phyloP scores from a whole-genome alignment of 2,329 filamentous ascomycete genomes.

The Alternaria sp. region DNA sequence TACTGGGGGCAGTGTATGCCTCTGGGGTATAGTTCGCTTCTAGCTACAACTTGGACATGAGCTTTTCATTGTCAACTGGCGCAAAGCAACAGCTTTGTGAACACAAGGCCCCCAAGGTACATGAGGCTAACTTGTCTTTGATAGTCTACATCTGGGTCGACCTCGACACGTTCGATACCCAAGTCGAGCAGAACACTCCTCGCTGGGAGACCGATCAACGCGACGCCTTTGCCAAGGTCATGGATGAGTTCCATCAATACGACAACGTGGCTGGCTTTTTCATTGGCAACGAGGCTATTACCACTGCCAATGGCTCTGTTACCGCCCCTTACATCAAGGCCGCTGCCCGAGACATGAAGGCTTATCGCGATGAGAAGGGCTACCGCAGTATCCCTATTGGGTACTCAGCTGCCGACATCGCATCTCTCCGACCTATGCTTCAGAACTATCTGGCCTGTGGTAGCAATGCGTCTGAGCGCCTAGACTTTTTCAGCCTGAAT shows the following conservation, averaged over 20 bases:
- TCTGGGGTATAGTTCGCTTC: neutral
- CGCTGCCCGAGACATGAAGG: constrained; percentile 82
- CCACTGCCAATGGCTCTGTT: constrained; percentile 62
- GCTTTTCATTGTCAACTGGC: neutral
- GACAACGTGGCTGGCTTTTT: constrained; percentile 81
- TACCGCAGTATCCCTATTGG: constrained; percentile 86
- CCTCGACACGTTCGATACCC: constrained; percentile 74
- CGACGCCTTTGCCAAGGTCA: constrained; percentile 72
- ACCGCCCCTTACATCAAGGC: constrained; percentile 87
- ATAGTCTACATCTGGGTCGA: constrained; percentile 88
- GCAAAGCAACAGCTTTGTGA: neutral
- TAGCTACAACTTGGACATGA: neutral
- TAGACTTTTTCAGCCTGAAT: constrained; percentile 89
- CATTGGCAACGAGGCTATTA: constrained; percentile 87
- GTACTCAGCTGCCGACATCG: constrained; percentile 88
- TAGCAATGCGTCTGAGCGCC: constrained; percentile 68
- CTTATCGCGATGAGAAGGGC: constrained; percentile 76
- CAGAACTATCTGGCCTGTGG: constrained; percentile 83
- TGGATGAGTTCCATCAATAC: constrained; percentile 80
- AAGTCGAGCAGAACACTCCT: constrained; percentile 70
- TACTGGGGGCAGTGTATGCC: neutral
- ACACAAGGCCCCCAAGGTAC: neutral
- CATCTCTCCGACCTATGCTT: constrained; percentile 70
- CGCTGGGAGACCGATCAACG: constrained; percentile 79
- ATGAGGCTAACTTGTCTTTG: neutral